phyloP scores from a whole-genome alignment of 202 grass and related monocot genomes.

The Elaeis oleifera region DNA sequence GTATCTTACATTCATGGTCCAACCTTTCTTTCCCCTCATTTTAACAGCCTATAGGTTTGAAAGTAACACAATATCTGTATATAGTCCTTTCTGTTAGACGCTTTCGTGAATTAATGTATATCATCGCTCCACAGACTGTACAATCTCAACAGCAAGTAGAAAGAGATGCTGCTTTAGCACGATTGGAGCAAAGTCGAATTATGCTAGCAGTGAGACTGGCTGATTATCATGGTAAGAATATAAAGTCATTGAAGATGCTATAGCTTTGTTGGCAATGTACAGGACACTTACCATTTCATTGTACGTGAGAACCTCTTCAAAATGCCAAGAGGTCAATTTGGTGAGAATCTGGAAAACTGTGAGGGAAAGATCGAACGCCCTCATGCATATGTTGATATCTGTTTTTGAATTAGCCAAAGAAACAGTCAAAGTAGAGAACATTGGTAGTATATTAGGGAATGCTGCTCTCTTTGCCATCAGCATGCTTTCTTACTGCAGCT shows the following conservation, averaged over 20 bases:
- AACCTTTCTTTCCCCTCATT: too few relatives aligned
- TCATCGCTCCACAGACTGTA: slow-evolving; percentile 34
- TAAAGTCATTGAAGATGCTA: slow-evolving; percentile 38
- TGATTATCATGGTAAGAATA: slow-evolving; percentile 38
- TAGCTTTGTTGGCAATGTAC: slow-evolving; percentile 34
- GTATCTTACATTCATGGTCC: too few relatives aligned
- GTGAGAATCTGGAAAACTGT: slow-evolving; percentile 2
- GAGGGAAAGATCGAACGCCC: slow-evolving; percentile 14
- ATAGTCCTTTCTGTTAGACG: neutral
- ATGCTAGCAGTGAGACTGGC: slow-evolving; percentile 50
- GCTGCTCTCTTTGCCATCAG: slow-evolving; percentile 32
- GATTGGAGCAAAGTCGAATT: slow-evolving; percentile 57
- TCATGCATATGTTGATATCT: slow-evolving; percentile 31
- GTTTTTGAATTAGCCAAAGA: slow-evolving; percentile 29
- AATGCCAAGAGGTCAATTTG: slow-evolving; percentile 14
- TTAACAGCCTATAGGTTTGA: too few relatives aligned
- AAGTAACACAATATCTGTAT: neutral
- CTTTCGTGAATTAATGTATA: neutral
- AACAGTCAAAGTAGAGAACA: slow-evolving; percentile 15
- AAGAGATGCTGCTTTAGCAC: slow-evolving; percentile 35
- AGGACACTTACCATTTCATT: slow-evolving; percentile 31
- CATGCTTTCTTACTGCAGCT: slow-evolving; percentile 35
- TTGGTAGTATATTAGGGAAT: slow-evolving; percentile 39
- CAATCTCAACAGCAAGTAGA: slow-evolving; percentile 46
- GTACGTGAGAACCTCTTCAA: slow-evolving; percentile 24